Conservation (phyloP, 2,329 filamentous ascomycete species). For the Penicillium sp. region DNA sequence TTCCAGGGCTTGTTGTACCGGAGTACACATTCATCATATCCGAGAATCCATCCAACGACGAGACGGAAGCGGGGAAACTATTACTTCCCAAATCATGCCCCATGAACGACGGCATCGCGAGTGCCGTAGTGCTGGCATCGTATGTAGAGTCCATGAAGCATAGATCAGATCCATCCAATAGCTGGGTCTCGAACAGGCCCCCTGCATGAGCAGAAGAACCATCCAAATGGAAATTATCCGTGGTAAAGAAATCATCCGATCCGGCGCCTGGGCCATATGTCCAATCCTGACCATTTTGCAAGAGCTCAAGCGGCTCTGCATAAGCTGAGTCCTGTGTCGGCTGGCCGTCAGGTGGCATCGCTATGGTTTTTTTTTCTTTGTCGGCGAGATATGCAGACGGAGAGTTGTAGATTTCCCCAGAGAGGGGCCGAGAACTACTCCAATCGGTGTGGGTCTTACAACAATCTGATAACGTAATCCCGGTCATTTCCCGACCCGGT, state of each 20-base stretch:
- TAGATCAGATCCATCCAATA: neutral
- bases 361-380: neutral
- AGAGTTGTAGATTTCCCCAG: neutral
- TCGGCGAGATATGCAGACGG: neutral
- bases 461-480: neutral
- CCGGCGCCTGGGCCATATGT: neutral
- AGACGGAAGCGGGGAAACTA: neutral
- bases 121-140: neutral
- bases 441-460: neutral
- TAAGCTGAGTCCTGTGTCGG: neutral
- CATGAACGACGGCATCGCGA: neutral
- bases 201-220: neutral
- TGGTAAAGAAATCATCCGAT: neutral
- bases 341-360: neutral
- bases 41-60: slow-evolving; percentile 1
- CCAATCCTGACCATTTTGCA: neutral
- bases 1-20: neutral
- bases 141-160: neutral
- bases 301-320: neutral
- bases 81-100: neutral
- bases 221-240: neutral
- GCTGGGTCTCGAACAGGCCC: neutral
- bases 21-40: slow-evolving; percentile 1
- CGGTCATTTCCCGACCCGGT: neutral
- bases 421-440: neutral